Percentiles rank a stretch among this genome's conserved stretches.
Conservation (phyloP, 768 basidiomycete species). For the Leccinum rimulosum region DNA sequence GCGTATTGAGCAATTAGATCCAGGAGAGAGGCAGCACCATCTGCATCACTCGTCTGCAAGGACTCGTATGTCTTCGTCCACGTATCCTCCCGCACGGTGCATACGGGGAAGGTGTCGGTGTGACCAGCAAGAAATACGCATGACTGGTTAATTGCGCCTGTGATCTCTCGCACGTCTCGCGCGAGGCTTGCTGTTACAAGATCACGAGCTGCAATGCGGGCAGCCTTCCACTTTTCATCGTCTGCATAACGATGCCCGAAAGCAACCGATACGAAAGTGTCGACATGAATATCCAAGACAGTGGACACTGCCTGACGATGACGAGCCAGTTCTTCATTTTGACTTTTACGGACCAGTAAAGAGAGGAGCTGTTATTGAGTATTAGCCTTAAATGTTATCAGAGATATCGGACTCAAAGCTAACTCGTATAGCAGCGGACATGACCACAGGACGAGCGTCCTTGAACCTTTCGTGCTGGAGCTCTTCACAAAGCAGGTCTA, state of each 20-base stretch:
- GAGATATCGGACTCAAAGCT: slow-evolving; percentile 28
- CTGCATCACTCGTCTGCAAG: slow-evolving; percentile 55
- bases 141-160: slow-evolving; percentile 31
- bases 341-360: slow-evolving; percentile 33
- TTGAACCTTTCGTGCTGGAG: slow-evolving; percentile 75
- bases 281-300: slow-evolving; percentile 51
- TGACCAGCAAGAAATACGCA: slow-evolving; percentile 32
- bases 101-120: slow-evolving; percentile 30
- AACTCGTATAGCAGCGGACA: slow-evolving; percentile 63
- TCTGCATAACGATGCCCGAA: slow-evolving; percentile 40
- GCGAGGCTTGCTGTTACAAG: slow-evolving; percentile 37
- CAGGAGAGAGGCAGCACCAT: slow-evolving; percentile 59
- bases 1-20: slow-evolving; percentile 55
- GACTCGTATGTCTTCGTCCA: slow-evolving; percentile 70
- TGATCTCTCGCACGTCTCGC: slow-evolving; percentile 35
- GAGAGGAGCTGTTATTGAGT: slow-evolving; percentile 30
- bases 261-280: slow-evolving; percentile 45
- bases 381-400: slow-evolving; percentile 8
- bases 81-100: slow-evolving; percentile 51
- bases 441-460: slow-evolving; percentile 54
- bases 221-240: slow-evolving; percentile 40
- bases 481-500: slow-evolving; percentile 76
- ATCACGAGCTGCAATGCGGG: slow-evolving; percentile 40
- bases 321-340: slow-evolving; percentile 23
- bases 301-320: slow-evolving; percentile 32